Evolutionary conservation across 1,139 yeast species (phyloP).

Genomic region (Candida sp.): DNA sequence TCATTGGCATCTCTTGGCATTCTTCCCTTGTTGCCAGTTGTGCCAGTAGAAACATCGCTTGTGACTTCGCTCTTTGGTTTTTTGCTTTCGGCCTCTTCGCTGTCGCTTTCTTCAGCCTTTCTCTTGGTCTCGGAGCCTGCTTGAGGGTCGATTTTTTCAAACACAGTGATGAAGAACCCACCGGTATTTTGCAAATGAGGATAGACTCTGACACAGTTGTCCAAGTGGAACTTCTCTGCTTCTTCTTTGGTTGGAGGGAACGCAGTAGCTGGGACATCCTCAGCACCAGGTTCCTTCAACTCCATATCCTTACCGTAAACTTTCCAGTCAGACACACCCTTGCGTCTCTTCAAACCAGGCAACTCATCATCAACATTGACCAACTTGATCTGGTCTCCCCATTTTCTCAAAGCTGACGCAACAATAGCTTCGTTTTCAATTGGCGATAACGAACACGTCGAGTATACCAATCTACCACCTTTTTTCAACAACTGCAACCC

Average conservation of each 20-base stretch:
- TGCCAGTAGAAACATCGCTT: constrained; percentile 8
- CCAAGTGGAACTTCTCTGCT: constrained; percentile 61
- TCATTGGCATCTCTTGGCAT: constrained; percentile 93
- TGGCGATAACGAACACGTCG: constrained; percentile 96
- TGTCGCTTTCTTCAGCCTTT: constrained; percentile 26
- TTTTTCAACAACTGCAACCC: constrained; percentile 88
- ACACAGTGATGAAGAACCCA: constrained; percentile 94
- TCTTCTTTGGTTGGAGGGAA: constrained; percentile 89
- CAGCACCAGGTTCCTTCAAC: constrained; percentile 52
- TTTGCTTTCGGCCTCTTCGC: constrained; percentile 34
- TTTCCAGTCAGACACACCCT: constrained; percentile 84
- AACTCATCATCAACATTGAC: constrained; percentile 76
- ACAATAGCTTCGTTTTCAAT: constrained; percentile 98
- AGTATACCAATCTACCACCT: constrained; percentile 94
- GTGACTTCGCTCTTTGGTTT: constrained; percentile 31
- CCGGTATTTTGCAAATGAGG: constrained; percentile 99
- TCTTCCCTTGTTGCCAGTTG: constrained; percentile 57
- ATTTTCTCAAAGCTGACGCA: constrained; percentile 86
- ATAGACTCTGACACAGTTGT: constrained; percentile 89
- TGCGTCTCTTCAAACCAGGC: constrained; percentile 77
- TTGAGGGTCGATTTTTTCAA: constrained; percentile 67
- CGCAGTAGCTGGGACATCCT: constrained; percentile 56
- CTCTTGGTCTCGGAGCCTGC: constrained; percentile 23
- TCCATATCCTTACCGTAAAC: constrained; percentile 84
- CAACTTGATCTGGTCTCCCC: constrained; percentile 67